A percentile compares a stretch with the other conserved stretches of the same genome.
Conservation (phyloP, 2,329 filamentous ascomycete genomes). For the Colletotrichum tamarilloi region DNA sequence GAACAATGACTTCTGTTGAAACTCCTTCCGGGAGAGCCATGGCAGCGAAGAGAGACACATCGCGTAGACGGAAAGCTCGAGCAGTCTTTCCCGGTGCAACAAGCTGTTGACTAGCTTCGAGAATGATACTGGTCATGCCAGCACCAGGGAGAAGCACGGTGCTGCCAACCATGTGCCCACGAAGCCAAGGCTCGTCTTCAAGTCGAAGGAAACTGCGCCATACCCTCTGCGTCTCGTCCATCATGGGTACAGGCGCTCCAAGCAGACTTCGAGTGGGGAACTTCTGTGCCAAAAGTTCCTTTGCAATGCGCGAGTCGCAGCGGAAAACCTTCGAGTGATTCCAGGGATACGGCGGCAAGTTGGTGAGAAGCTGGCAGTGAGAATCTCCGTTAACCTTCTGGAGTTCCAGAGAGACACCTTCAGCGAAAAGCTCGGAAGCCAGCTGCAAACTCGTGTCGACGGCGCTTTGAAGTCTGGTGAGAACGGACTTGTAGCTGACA, state of each 20-base stretch:
- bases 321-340: slow-evolving; percentile 17
- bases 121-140: slow-evolving; percentile 44
- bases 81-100: slow-evolving; percentile 9
- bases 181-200: slow-evolving; percentile 45
- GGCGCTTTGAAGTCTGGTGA: slow-evolving; percentile 37
- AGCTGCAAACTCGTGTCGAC: slow-evolving; percentile 29
- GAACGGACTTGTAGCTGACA: not conserved
- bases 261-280: slow-evolving; percentile 24
- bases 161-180: slow-evolving; percentile 44
- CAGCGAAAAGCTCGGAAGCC: slow-evolving; percentile 1
- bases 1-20: slow-evolving; percentile 31
- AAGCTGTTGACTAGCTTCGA: slow-evolving; percentile 42
- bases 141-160: slow-evolving; percentile 43
- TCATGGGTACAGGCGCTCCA: slow-evolving; percentile 32
- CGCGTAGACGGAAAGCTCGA: slow-evolving; percentile 29
- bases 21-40: slow-evolving; percentile 26
- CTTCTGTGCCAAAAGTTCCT: slow-evolving; percentile 9
- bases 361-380: not conserved
- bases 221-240: slow-evolving; percentile 14
- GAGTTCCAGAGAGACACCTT: slow-evolving; percentile 36
- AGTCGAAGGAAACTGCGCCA: slow-evolving; percentile 39
- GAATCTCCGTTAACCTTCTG: not conserved
- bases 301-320: not conserved
- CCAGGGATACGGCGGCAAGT: slow-evolving; percentile 35
- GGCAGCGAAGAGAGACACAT: slow-evolving; percentile 31